phyloP scores from a whole-genome alignment of 2,329 filamentous ascomycete genomes.

The Cladosporium sp. region DNA sequence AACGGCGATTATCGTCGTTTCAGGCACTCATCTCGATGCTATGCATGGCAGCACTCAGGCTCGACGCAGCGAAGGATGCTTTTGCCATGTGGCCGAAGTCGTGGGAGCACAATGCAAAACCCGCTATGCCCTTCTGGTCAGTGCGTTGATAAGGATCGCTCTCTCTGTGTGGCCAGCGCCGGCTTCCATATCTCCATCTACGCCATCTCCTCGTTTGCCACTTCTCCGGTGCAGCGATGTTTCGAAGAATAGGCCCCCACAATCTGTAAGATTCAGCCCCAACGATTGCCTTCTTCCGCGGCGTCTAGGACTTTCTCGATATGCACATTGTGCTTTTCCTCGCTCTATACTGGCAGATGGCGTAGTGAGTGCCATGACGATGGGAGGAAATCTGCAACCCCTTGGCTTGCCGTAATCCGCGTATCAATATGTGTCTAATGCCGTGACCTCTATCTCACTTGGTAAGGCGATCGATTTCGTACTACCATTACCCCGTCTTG shows the following conservation, averaged over 20 bases:
- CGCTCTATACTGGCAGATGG: constrained; percentile 7
- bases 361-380: constrained; percentile 1
- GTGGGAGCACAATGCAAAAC: neutral
- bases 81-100: neutral
- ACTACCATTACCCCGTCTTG: neutral
- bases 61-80: neutral
- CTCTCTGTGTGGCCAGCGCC: constrained; percentile 14
- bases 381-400: neutral
- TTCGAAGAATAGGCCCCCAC: constrained; percentile 2
- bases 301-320: neutral
- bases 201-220: constrained; percentile 1
- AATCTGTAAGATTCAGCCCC: neutral
- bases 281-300: constrained; percentile 14
- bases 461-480: neutral
- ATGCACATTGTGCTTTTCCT: constrained; percentile 7
- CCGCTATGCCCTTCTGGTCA: constrained; percentile 16
- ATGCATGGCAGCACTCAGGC: neutral
- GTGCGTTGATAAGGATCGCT: constrained; percentile 15
- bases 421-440: neutral
- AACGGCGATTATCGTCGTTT: neutral
- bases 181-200: constrained; percentile 3
- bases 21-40: neutral
- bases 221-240: neutral
- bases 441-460: neutral
- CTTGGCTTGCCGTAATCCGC: neutral